Evolutionary conservation across 2,329 filamentous ascomycete species (phyloP).

Genomic region (Colletotrichum nymphaeae): DNA sequence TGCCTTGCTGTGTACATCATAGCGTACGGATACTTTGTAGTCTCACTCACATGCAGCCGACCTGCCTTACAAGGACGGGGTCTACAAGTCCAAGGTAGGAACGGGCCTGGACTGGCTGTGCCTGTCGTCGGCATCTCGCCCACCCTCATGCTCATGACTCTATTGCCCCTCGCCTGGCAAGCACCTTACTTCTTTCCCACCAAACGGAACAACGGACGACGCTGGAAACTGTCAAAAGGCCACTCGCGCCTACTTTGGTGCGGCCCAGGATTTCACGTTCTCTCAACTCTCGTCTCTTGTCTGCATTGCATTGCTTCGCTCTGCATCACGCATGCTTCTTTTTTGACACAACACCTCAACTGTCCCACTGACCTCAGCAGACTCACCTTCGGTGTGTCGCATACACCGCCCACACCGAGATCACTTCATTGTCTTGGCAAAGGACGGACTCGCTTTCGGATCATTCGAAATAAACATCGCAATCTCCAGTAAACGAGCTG

Average conservation of each 20-base stretch:
- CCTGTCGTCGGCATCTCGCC: constrained; percentile 26
- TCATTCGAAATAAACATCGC: background rate
- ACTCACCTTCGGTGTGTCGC: background rate
- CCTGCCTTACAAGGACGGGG: constrained; percentile 18
- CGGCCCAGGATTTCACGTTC: background rate
- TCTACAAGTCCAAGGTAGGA: constrained; percentile 1
- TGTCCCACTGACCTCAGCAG: background rate
- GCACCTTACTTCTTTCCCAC: constrained; percentile 25
- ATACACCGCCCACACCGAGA: background rate
- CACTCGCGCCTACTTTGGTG: constrained; percentile 21
- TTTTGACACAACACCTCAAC: background rate
- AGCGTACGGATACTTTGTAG: background rate
- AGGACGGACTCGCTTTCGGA: background rate
- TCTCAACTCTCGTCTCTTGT: constrained; percentile 12
- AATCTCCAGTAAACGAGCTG: background rate
- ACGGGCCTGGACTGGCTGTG: constrained; percentile 29
- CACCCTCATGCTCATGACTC: constrained; percentile 32
- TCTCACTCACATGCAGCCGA: background rate
- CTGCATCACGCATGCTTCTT: background rate
- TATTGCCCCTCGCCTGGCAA: background rate
- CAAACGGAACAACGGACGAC: constrained; percentile 18
- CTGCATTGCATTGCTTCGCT: constrained; percentile 3
- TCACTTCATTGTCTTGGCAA: background rate
- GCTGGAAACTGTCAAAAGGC: constrained; percentile 30
- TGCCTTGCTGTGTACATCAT: too few species aligned